phyloP scores from a whole-genome alignment of 2,329 filamentous ascomycete genomes.

The Ophiocordyceps sinensis region DNA sequence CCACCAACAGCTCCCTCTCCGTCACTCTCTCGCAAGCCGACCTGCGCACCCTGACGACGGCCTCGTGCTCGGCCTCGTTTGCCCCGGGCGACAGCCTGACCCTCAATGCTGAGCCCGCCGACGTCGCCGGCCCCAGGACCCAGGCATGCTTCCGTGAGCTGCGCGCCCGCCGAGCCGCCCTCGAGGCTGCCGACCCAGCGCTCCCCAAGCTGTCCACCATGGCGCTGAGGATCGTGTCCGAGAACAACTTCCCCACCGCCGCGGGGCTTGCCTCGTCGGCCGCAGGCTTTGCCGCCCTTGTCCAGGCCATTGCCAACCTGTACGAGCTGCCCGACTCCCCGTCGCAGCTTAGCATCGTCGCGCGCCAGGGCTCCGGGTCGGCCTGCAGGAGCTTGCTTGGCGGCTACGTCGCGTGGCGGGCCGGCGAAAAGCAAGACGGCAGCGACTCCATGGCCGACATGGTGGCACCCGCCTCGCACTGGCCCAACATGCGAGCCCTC shows the following conservation, averaged over 20 bases:
- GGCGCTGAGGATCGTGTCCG: constrained; percentile 74
- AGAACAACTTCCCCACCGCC: constrained; percentile 98
- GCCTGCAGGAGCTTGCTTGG: constrained; percentile 89
- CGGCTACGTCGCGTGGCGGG: constrained; percentile 91
- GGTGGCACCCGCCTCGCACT: constrained; percentile 77
- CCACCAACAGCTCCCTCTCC: constrained; percentile 93
- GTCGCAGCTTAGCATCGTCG: constrained; percentile 74
- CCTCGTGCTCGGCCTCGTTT: constrained; percentile 70
- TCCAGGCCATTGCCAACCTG: constrained; percentile 80
- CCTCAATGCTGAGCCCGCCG: constrained; percentile 71
- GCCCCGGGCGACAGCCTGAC: constrained; percentile 53
- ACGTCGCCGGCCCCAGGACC: constrained; percentile 78
- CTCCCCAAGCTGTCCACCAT: constrained; percentile 70
- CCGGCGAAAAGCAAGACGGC: constrained; percentile 62
- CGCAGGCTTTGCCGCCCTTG: constrained; percentile 54
- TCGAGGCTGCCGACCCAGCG: constrained; percentile 58
- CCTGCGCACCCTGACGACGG: constrained; percentile 89
- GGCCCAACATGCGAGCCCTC: constrained; percentile 87
- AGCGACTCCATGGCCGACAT: constrained; percentile 78
- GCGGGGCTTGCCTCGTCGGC: constrained; percentile 70
- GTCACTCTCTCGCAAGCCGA: constrained; percentile 92
- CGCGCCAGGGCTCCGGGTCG: constrained; percentile 85
- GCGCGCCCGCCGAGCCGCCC: constrained; percentile 56
- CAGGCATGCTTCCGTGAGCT: constrained; percentile 88
- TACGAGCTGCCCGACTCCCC: constrained; percentile 74